Base-by-base conservation (phyloP, 345 rosid species). In the Anacardium occidentale region DNA sequence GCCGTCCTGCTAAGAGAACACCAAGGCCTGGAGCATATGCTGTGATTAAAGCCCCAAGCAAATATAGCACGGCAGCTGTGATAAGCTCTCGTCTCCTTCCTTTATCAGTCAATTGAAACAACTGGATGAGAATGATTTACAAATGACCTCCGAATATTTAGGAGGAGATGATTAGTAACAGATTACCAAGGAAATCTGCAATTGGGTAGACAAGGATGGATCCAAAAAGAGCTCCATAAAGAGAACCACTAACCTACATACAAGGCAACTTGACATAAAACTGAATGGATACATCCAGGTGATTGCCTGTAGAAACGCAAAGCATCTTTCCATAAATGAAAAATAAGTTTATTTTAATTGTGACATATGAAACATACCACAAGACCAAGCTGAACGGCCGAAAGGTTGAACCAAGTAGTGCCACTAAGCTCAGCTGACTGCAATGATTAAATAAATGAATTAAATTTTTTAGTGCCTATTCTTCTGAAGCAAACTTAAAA, bases 141-240 rank as follows among this genome's bases (percentile, higher is more conserved):
- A 66, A 34, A 55, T 18, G 68, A 60, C 22, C 57, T 65, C 25
- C 48, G 69, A 37, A 58, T 7, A 12, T 53, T 44, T 57, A 34
- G 20, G 15, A 71, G 47, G 42, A 44, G 62, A 37, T 10, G 45
- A 66, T 3, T 68, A 59, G 69, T 1, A 72, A 78, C 62, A 45
- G 69, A 79, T 52, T 85, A 86, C 98, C 98, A 24, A 92, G 91
- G 80, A 92, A 92, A 79, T 94, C 98, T 40, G 98, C 86, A 79
- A 89, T 77, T 25, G 97, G 95, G 77, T 90, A 94, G 75, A 84
- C 97, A 62, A 91, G 86, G 76, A 88, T 72, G 67, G 97, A 94
- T 57, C 98, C 95, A 75, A 90, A 78, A 79, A 94, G 97, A 50
- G 98, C 98, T 76, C 98, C 98, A 76, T 94, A 94, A 20, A 94